Conservation (phyloP, 192 early-diverging fungal genomes). For the Gonapodya prolifera region DNA sequence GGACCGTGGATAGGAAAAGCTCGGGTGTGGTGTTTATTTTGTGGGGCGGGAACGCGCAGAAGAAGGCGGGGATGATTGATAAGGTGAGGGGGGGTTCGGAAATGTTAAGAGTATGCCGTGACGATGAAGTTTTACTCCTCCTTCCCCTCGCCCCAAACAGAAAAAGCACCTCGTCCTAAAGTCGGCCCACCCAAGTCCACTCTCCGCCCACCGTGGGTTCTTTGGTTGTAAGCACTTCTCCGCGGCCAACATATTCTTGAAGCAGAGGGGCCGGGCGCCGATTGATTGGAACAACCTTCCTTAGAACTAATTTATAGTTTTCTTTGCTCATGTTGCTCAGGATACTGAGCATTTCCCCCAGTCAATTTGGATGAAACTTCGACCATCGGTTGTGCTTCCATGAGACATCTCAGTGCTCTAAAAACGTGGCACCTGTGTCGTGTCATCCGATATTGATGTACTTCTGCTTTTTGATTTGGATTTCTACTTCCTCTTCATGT, state of each 20-base stretch:
- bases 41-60: constrained; percentile 84
- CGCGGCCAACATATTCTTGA: constrained; percentile 75
- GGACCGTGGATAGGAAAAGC: constrained; percentile 46
- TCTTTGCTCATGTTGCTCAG: too few species aligned
- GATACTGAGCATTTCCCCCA: too few species aligned
- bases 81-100: constrained; percentile 10
- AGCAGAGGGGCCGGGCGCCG: constrained; percentile 29
- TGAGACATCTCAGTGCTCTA: too few species aligned
- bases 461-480: too few species aligned
- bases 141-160: constrained; percentile 1
- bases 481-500: too few species aligned
- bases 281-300: constrained; percentile 54
- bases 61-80: constrained; percentile 63
- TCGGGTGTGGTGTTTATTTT: constrained; percentile 77
- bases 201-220: constrained; percentile 76
- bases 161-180: constrained; percentile 73
- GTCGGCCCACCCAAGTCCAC: constrained; percentile 79
- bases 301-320: too few species aligned
- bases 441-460: too few species aligned
- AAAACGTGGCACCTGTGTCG: too few species aligned
- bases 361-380: too few species aligned
- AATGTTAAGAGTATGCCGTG: too few species aligned
- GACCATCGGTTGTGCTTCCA: too few species aligned
- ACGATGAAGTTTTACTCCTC: not conserved
- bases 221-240: constrained; percentile 77